These are phyloP conservation scores for Trametes versicolor DNA, from an alignment of 1,284 basidiomycete genomes.

Conservation along the genomic window DNA sequence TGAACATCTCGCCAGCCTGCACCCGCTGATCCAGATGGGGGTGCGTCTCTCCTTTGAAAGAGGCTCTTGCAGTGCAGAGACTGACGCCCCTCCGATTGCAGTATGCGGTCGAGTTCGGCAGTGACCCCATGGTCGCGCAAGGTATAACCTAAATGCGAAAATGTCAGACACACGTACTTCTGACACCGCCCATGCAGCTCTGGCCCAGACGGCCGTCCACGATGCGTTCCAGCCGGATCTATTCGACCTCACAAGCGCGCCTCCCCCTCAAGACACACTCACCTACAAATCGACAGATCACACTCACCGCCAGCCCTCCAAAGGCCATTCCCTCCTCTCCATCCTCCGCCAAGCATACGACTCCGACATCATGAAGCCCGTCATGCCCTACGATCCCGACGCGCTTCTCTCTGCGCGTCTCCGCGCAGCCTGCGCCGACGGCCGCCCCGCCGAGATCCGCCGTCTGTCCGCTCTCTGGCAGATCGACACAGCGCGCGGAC, in stretches of 20 bases:
- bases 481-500: constrained; percentile 49
- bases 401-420: constrained; percentile 50
- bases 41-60: constrained; percentile 49
- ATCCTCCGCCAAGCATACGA: constrained; percentile 65
- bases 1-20: constrained; percentile 48
- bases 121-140: constrained; percentile 62
- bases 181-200: constrained; percentile 45
- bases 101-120: constrained; percentile 71
- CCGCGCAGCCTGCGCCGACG: constrained; percentile 48
- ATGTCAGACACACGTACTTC: background rate
- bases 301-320: constrained; percentile 34
- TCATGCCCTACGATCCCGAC: constrained; percentile 62
- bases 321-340: constrained; percentile 54
- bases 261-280: constrained; percentile 9
- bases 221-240: constrained; percentile 45
- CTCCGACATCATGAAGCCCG: constrained; percentile 58
- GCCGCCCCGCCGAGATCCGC: constrained; percentile 56
- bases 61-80: too few relatives aligned
- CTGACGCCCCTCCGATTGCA: too few relatives aligned
- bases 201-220: constrained; percentile 66
- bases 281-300: constrained; percentile 4
- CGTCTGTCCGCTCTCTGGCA: constrained; percentile 61
- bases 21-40: constrained; percentile 74
- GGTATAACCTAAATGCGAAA: constrained; percentile 40
- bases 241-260: constrained; percentile 41